Evolutionary conservation across 768 basidiomycete genomes (phyloP), one percentile per base, ranked within the genome.

Genomic region (Hortiboletus campestris): DNA sequence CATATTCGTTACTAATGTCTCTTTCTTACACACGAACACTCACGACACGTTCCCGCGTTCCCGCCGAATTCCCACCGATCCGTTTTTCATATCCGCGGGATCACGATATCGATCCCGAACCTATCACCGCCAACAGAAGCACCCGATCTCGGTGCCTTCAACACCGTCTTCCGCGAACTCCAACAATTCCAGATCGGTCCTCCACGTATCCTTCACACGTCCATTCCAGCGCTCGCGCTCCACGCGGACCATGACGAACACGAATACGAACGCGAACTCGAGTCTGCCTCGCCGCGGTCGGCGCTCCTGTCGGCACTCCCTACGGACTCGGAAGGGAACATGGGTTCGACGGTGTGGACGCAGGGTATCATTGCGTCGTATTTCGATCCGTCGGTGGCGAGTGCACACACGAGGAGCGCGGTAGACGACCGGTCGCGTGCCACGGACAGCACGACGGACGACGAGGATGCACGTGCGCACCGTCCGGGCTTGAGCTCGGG

Each of bases 81-180:
- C 22, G 19, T 20, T 17, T 25, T 58, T 56, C 50, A 65, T 62
- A 46, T 61, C 56, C 55, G 55, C 39, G 40, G 47, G 22, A 29
- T 46, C 44, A 40, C 12, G 14, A 14, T 22, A 56, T 39, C 55
- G 32, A 45, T 40, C 34, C 16, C 35, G 45, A 22, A 46, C 49
- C 39, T 43, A 35, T 57, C 32, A 20, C 46, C 46, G 40, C 25
- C 28, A 31, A 48, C 69, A 83, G 81, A 88, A 67, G 79, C 80
- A 55, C 88, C 88, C 41, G 86, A 89, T 69, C 77, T 90, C 9
- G 89, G 88, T 8, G 85, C 85, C 10, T 89, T 90, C 69, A 80
- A 76, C 14, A 76, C 81, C 35, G 85, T 90, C 22, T 80, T 90
- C 44, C 79, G 86, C n/a, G 87, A 84, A 51, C 75, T 84, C 70